These are phyloP conservation scores for Mycena galericulata DNA, from an alignment of 768 basidiomycete genomes.

Conservation along the genomic window DNA sequence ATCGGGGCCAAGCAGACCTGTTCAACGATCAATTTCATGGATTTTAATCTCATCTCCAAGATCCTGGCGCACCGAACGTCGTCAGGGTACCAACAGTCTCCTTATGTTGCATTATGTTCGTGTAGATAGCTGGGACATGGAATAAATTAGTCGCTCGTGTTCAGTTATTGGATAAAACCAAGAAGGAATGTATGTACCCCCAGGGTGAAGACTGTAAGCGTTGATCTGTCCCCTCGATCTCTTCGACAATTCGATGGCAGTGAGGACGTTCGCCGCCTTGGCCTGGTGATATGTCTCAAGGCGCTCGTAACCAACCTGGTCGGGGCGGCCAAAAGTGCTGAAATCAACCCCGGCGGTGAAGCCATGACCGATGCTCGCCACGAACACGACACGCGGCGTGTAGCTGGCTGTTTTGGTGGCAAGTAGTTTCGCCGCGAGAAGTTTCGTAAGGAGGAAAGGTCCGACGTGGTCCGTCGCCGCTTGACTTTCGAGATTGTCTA, in stretches of 20 bases:
- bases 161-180: not conserved
- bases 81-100: not conserved
- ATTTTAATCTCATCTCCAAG: not conserved
- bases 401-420: not conserved
- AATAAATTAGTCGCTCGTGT: not conserved
- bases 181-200: not conserved
- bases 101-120: not conserved
- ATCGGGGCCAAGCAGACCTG: not conserved
- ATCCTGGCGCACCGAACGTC: not conserved
- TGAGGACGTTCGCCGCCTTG: not conserved
- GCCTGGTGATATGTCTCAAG: not conserved
- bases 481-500: not conserved
- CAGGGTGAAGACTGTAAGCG: slow-evolving; percentile 21
- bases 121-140: not conserved
- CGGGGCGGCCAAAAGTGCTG: not conserved
- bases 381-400: not conserved
- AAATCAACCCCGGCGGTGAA: not conserved
- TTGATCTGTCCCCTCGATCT: slow-evolving; percentile 1
- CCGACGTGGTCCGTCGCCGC: not conserved
- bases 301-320: not conserved
- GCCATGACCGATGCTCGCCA: not conserved
- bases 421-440: not conserved
- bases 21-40: not conserved
- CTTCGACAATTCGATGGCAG: not conserved
- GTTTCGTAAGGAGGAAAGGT: slow-evolving; percentile 1